These are phyloP conservation scores for Aciculosporium take DNA, from an alignment of 2,329 filamentous ascomycete genomes.

Conservation along the genomic window DNA sequence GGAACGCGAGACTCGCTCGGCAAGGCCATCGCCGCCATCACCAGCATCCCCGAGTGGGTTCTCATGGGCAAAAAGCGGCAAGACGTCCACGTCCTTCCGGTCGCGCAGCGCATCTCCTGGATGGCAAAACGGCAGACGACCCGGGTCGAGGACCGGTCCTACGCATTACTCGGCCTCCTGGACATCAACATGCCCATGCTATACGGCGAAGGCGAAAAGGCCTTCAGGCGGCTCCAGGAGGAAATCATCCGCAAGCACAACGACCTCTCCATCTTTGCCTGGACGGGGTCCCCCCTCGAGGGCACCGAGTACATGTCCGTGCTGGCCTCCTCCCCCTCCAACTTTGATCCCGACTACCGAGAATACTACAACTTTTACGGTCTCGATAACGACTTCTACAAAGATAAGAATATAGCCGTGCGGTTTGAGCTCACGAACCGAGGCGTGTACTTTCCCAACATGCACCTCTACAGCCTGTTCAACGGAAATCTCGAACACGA, in stretches of 20 bases:
- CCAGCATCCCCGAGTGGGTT: constrained; percentile 1
- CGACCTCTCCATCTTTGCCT: constrained; percentile 13
- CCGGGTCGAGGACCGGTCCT: constrained; percentile 12
- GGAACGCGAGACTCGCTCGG: constrained; percentile 12
- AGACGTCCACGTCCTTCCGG: neutral
- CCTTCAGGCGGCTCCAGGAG: constrained; percentile 12
- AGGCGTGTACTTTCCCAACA: neutral
- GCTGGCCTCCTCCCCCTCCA: neutral
- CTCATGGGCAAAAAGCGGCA: neutral
- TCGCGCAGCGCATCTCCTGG: constrained; percentile 13
- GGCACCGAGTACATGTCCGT: neutral
- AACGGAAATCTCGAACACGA: no score
- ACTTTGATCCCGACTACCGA: no score
- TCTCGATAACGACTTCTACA: no score
- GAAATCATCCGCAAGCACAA: constrained; percentile 10
- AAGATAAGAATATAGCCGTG: no score
- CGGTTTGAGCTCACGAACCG: constrained; percentile 4
- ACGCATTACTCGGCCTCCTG: constrained; percentile 14
- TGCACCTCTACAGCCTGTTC: neutral
- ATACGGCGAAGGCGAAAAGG: constrained; percentile 10
- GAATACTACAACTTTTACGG: no score
- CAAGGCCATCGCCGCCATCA: constrained; percentile 12
- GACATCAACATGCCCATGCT: constrained; percentile 14
- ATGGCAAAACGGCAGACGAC: constrained; percentile 11
- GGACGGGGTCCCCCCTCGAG: constrained; percentile 4